phyloP scores from a whole-genome alignment of 768 basidiomycete genomes.

The Collybia sordida region DNA sequence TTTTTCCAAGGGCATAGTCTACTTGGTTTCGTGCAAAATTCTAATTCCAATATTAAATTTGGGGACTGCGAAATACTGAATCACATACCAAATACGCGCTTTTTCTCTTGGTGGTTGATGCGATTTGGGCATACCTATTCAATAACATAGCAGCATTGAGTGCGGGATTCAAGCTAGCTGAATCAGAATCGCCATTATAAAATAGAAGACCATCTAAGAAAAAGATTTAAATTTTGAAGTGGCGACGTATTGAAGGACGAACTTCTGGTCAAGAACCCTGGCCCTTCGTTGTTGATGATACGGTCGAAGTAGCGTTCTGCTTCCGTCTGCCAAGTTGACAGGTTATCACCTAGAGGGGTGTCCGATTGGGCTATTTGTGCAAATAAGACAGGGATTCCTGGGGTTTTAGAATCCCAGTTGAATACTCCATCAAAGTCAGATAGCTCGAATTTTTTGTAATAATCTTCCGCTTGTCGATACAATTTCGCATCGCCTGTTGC shows the following conservation, averaged over 20 bases:
- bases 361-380: constrained; percentile 68
- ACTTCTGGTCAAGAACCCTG: constrained; percentile 65
- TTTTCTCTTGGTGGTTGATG: constrained; percentile 58
- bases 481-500: constrained; percentile 61
- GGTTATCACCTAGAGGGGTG: constrained; percentile 52
- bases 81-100: constrained; percentile 57
- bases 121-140: constrained; percentile 71
- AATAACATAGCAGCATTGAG: constrained; percentile 86
- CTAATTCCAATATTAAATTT: constrained; percentile 31
- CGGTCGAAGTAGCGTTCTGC: constrained; percentile 78
- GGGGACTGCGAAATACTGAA: background rate
- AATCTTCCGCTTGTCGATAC: constrained; percentile 62
- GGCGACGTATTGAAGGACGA: constrained; percentile 11
- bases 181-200: constrained; percentile 82
- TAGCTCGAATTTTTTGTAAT: constrained; percentile 59
- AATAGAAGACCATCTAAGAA: constrained; percentile 72
- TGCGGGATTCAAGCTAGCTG: constrained; percentile 81
- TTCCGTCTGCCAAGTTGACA: constrained; percentile 63
- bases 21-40: constrained; percentile 75
- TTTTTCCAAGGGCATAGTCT: constrained; percentile 82
- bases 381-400: constrained; percentile 74
- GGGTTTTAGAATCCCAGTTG: constrained; percentile 88
- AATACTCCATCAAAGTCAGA: constrained; percentile 56
- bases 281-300: constrained; percentile 57
- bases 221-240: background rate